Evolutionary conservation across 2,329 filamentous ascomycete species (phyloP), one percentile per base, ranked within the genome.

Genomic region (Venturia carpophila): DNA sequence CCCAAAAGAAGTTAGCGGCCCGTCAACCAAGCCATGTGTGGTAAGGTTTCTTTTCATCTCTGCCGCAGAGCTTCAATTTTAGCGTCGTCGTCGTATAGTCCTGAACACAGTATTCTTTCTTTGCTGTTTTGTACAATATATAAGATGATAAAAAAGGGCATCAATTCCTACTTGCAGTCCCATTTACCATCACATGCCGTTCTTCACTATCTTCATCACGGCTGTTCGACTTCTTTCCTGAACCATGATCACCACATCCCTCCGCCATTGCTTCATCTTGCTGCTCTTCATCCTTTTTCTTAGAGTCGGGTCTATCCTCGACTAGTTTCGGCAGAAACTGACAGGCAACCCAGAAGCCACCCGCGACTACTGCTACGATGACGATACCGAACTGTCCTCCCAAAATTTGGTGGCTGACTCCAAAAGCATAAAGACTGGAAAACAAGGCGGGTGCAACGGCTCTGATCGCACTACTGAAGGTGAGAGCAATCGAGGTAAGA

Each of bases 401-500:
- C 82, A 4, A 88, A 74, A 68, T 92, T 85, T 0, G 90, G 89
- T 47, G 80, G 73, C 82, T 80, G 2, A 86, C 85, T 1, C 89
- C 87, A 0, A 85, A 70, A 0, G 90, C 89, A 68, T 85, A 93
- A 4, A 93, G 70, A 62, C 81, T 87, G 0, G 87, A 83, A 55
- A 89, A 86, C 0, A 85, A 70, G 0, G 84, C 87, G 0, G 90
- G 90, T 0, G 82, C 81, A 49, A 92, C 79, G 0, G 89, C 82
- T 17, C 90, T 80, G 39, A 90, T 77, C 0, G 78, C 86, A 68
- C 85, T 86, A 0, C 79, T 75, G 0, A 85, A 70, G 0, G 88
- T 87, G 66, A 93, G 77, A 0, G 84, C 82, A 0, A 91, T 69
- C 0, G 87, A 87, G 69, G 93, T 93, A 37, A 94, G 76, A 0